A percentile compares a stretch with the other conserved stretches of the same genome.
phyloP scores from a whole-genome alignment of 805 yeast genomes.

The Henningerozyma blattae region DNA sequence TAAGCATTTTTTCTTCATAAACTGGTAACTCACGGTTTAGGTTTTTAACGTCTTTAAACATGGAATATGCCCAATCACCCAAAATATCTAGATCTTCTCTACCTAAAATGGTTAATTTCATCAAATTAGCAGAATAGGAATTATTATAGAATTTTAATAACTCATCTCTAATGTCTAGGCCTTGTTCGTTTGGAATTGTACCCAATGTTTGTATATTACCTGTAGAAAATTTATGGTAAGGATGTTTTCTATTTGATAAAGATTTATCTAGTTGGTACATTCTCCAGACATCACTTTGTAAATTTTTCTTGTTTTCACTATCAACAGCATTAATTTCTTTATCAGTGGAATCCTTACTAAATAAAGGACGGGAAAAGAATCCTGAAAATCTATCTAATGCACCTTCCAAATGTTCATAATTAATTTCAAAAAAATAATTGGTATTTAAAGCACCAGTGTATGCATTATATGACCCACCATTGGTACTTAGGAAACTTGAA shows the following conservation, averaged over 20 bases:
- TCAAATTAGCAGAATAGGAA: constrained; percentile 74
- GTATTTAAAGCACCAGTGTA: constrained; percentile 84
- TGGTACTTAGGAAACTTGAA: constrained; percentile 61
- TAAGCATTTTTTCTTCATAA: constrained; percentile 38
- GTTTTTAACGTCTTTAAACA: constrained; percentile 54
- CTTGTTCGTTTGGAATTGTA: constrained; percentile 44
- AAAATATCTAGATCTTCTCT: constrained; percentile 65
- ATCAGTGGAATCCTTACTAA: constrained; percentile 62
- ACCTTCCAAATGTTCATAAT: constrained; percentile 64
- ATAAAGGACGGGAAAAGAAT: constrained; percentile 79
- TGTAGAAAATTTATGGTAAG: constrained; percentile 79
- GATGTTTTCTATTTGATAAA: constrained; percentile 63
- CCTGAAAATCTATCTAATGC: constrained; percentile 90
- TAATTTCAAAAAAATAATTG: constrained; percentile 80
- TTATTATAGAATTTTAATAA: constrained; percentile 60
- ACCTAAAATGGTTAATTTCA: constrained; percentile 80
- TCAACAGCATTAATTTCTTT: constrained; percentile 92
- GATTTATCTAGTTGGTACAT: constrained; percentile 73
- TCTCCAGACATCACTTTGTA: constrained; percentile 86
- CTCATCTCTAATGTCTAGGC: constrained; percentile 70
- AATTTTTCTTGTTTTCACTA: constrained; percentile 87
- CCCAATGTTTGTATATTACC: constrained; percentile 75
- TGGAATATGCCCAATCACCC: constrained; percentile 55
- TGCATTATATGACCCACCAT: constrained; percentile 86
- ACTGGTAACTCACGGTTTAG: constrained; percentile 18